Evolutionary conservation across 129 eudicot species (phyloP).

Genomic region (Helianthus tuberosus): DNA sequence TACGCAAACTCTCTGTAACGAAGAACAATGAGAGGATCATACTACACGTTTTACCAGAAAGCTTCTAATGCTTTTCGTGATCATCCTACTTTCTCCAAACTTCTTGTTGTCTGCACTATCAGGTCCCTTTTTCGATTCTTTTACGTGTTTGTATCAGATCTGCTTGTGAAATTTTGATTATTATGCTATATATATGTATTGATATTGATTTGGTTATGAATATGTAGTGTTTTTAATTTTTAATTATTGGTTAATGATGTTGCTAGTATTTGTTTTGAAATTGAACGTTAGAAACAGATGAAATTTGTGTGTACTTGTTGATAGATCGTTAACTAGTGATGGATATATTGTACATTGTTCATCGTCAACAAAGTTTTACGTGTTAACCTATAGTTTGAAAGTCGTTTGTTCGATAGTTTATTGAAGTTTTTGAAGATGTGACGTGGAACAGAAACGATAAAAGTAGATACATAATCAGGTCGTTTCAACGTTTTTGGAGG

Average conservation of each 20-base stretch:
- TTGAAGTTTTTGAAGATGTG: too few relatives aligned
- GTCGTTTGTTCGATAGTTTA: too few relatives aligned
- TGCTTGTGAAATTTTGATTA: not conserved
- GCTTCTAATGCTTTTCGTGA: constrained; percentile 49
- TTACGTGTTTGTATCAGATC: not conserved
- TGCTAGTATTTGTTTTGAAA: not conserved
- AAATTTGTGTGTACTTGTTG: not conserved
- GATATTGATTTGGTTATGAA: too few relatives aligned
- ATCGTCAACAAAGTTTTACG: too few relatives aligned
- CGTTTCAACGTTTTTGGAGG: too few relatives aligned
- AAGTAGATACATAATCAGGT: too few relatives aligned
- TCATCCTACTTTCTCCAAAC: constrained; percentile 48
- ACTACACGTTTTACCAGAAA: constrained; percentile 52
- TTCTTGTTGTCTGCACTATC: constrained; percentile 49
- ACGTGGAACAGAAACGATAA: too few relatives aligned
- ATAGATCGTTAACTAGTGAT: not conserved
- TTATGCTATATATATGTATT: not conserved
- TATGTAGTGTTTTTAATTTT: too few relatives aligned
- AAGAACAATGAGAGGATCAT: constrained; percentile 39
- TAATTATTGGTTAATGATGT: too few relatives aligned
- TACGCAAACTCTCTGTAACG: not conserved
- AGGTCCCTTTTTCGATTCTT: constrained; percentile 38
- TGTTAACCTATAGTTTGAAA: too few relatives aligned
- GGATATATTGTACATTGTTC: too few relatives aligned
- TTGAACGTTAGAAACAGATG: not conserved